Base-by-base conservation (phyloP, 305 asterid species). In the Rubia tinctorum region DNA sequence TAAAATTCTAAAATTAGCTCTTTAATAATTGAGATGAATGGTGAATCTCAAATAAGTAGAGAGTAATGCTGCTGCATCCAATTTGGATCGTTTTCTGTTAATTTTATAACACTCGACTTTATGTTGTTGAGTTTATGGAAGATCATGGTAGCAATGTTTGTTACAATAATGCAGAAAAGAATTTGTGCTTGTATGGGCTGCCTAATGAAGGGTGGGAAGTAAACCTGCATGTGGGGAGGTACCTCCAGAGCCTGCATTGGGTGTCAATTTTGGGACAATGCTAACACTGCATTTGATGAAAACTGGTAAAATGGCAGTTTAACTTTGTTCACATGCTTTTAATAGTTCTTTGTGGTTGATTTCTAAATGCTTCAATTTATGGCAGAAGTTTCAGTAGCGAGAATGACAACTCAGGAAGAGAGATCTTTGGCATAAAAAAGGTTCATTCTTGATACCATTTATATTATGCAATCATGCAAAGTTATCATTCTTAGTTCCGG, bases 31-130 rank as follows among this genome's bases (percentile, higher is more conserved):
- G n/a, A 86, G 39, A 34, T 34, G 39, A 34, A 34, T 34, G 99
- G 92, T 87, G 99, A 95, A 87, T 98, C 98, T 86, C 99, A 95
- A 86, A 95, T 92, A n/a, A 97, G 99, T 92, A 79, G 99, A 95
- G 85, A 91, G 93, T 78, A 90, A 86, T 89, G 92, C 93, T 81
- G 91, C 97, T 62, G 91, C 96, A 34, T 34, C 39, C 5, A 40
- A 3, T 17, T 40, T 30, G 42, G 40, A 51, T 42, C 7, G 42
- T 1, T 30, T 30, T 37, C 39, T 7, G 9, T 13, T 11, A 22
- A 34, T 73, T 53, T 30, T 27, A 42, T 34, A 20, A 14, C 14
- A 25, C 9, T n/a, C 9, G 2, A 30, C 43, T 23, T 13, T 56
- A 12, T 62, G 8, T 14, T 6, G 15, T 56, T 22, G 55, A n/a